These are phyloP conservation scores for Monosporascus sp. DNA, from an alignment of 2,329 filamentous ascomycete species.

Conservation along the genomic window DNA sequence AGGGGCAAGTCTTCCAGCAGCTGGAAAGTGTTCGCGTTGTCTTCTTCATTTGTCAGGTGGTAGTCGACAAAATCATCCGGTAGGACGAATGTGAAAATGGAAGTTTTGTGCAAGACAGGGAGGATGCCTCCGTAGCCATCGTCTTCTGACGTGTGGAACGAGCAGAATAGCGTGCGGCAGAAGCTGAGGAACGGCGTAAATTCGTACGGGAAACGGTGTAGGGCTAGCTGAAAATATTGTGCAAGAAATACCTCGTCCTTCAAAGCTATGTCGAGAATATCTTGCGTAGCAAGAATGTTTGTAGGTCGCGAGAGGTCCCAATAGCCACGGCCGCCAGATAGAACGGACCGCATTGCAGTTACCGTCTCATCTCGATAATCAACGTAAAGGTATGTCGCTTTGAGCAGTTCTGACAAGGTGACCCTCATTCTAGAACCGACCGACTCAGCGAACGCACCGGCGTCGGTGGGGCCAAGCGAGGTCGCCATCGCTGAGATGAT, in stretches of 20 bases:
- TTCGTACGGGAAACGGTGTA: slow-evolving; percentile 80
- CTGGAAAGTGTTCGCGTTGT: slow-evolving; percentile 74
- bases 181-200: slow-evolving; percentile 71
- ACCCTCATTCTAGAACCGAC: slow-evolving; percentile 59
- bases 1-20: slow-evolving; percentile 60
- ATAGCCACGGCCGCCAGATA: slow-evolving; percentile 50
- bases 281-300: slow-evolving; percentile 32
- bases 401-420: slow-evolving; percentile 65
- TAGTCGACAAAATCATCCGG: slow-evolving; percentile 69
- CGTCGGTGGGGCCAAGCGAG: slow-evolving; percentile 39
- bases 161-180: slow-evolving; percentile 59
- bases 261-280: slow-evolving; percentile 39
- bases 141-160: slow-evolving; percentile 27
- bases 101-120: slow-evolving; percentile 61
- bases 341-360: slow-evolving; percentile 57
- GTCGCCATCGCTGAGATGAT: slow-evolving; percentile 46
- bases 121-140: slow-evolving; percentile 44
- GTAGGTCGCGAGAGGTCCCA: slow-evolving; percentile 43
- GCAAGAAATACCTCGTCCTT: slow-evolving; percentile 52
- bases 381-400: slow-evolving; percentile 59
- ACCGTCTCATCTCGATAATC: slow-evolving; percentile 71
- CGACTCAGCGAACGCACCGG: slow-evolving; percentile 45
- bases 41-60: slow-evolving; percentile 75
- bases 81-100: slow-evolving; percentile 73
- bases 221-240: slow-evolving; percentile 60